phyloP scores from a whole-genome alignment of 2,329 filamentous ascomycete species.

The Magnaporthales sp. region DNA sequence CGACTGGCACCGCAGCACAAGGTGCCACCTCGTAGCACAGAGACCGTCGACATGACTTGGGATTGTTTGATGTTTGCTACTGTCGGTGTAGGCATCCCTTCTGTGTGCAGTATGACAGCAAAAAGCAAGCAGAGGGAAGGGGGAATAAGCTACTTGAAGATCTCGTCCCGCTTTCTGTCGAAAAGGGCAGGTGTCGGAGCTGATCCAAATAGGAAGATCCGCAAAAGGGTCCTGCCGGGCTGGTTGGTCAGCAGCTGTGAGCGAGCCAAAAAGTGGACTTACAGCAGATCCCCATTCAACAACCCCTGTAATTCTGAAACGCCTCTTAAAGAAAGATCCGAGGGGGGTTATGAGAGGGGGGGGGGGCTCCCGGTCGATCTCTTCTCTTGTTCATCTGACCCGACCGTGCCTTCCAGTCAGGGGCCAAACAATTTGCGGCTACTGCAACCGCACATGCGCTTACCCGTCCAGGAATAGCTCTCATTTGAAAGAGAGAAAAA shows the following conservation, averaged over 20 bases:
- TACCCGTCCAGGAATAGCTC: not conserved
- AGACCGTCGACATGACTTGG: too few species aligned
- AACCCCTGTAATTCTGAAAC: conserved; percentile 7
- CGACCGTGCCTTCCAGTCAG: not conserved
- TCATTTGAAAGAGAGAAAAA: not conserved
- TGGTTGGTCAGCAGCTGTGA: not conserved
- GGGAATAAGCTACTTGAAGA: not conserved
- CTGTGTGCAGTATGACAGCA: not conserved
- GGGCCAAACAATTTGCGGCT: not conserved
- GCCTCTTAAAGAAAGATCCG: not conserved
- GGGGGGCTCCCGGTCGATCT: not conserved
- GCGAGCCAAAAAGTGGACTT: not conserved
- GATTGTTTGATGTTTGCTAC: not conserved
- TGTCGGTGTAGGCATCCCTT: not conserved
- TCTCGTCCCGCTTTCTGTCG: not conserved
- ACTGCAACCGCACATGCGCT: not conserved
- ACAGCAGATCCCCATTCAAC: conserved; percentile 3
- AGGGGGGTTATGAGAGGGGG: too few species aligned
- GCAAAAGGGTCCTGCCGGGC: not conserved
- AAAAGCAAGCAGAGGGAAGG: not conserved
- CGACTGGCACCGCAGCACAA: not conserved
- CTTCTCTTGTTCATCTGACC: not conserved
- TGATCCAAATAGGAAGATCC: not conserved
- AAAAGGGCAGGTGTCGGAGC: not conserved
- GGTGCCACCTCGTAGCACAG: not conserved